These are phyloP conservation scores for Chaetomidium leptoderma DNA, from an alignment of 495 filamentous ascomycete species.

Conservation along the genomic window DNA sequence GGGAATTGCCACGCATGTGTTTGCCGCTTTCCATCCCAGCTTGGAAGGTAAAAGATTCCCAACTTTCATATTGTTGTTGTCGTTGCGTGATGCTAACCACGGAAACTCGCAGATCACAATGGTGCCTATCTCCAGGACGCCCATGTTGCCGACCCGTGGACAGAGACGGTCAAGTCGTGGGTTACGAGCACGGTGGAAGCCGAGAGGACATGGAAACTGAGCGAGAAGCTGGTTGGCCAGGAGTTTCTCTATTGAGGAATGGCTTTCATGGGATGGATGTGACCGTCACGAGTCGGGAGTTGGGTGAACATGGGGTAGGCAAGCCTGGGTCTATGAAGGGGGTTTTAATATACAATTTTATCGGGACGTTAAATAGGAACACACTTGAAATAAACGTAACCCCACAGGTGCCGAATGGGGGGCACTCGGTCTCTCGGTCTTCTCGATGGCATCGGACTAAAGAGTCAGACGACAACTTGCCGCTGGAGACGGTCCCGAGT, in stretches of 20 bases:
- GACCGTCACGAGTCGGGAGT: not conserved
- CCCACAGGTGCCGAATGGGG: too few relatives aligned
- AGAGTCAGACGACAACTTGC: not conserved
- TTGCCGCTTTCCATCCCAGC: slow-evolving; percentile 43
- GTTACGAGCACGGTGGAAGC: slow-evolving; percentile 40
- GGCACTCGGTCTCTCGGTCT: too few relatives aligned
- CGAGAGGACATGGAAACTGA: slow-evolving; percentile 40
- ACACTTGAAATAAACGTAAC: too few relatives aligned
- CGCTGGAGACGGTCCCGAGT: not conserved
- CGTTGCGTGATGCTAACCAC: not conserved
- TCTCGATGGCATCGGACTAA: too few relatives aligned
- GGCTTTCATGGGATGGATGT: not conserved
- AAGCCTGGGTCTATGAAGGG: not conserved
- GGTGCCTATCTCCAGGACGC: slow-evolving; percentile 41
- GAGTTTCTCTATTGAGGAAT: slow-evolving; percentile 21
- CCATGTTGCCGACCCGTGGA: slow-evolving; percentile 35
- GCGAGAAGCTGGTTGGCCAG: slow-evolving; percentile 35
- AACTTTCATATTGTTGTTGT: not conserved
- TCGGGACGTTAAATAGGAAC: too few relatives aligned
- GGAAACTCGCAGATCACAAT: slow-evolving; percentile 32
- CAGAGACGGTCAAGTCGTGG: slow-evolving; percentile 35
- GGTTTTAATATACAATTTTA: too few relatives aligned
- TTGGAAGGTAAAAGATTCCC: slow-evolving; percentile 28
- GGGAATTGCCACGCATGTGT: slow-evolving; percentile 45
- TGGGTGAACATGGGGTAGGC: not conserved